Percentiles rank a stretch among this genome's conserved stretches.
These are phyloP conservation scores for Pharnaceum exiguum DNA, from an alignment of 148 eudicot genomes.

Conservation along the genomic window DNA sequence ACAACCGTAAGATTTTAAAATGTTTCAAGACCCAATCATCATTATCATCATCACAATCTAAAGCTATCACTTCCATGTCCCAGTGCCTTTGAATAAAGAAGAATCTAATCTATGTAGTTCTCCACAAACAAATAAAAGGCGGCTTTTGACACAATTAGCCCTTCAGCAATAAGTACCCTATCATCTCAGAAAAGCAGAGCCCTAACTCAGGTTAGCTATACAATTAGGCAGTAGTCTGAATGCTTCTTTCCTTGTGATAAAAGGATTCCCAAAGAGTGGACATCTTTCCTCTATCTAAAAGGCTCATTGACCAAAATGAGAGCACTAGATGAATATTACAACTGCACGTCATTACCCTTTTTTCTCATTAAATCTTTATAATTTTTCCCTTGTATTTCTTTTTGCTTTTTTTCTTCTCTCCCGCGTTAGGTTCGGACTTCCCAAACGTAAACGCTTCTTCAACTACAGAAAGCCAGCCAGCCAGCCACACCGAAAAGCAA, in stretches of 20 bases:
- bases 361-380: neutral
- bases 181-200: neutral
- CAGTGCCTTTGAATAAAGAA: neutral
- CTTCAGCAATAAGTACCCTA: neutral
- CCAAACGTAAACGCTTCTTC: slow-evolving; percentile 8
- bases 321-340: neutral
- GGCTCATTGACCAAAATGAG: slow-evolving; percentile 22
- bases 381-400: neutral
- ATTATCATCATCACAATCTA: no score
- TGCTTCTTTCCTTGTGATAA: slow-evolving; percentile 21
- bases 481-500: neutral
- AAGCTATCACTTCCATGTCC: neutral
- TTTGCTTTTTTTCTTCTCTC: neutral
- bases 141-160: neutral
- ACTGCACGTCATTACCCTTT: slow-evolving; percentile 4
- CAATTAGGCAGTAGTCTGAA: slow-evolving; percentile 17
- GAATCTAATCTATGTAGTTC: slow-evolving; percentile 14
- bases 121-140: neutral
- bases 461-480: neutral
- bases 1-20: no score
- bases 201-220: neutral
- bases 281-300: slow-evolving; percentile 27
- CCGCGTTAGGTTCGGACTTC: neutral
- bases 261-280: slow-evolving; percentile 28
- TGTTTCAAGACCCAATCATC: no score